A percentile compares a stretch with the other conserved stretches of the same genome.
phyloP scores from a whole-genome alignment of 2,329 filamentous ascomycete genomes.

The Rhexocercosporidium sp. region DNA sequence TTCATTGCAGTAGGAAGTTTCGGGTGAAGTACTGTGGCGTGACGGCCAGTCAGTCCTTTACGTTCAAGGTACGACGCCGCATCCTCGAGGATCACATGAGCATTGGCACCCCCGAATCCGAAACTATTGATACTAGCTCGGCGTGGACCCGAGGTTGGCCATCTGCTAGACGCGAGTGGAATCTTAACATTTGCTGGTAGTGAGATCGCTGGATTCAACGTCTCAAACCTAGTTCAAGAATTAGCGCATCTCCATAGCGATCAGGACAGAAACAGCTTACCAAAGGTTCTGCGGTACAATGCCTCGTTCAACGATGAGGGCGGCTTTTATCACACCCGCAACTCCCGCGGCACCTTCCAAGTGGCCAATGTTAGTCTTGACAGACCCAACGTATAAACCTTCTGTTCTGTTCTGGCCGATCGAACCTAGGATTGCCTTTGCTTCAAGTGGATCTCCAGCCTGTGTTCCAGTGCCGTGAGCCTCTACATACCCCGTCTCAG shows the following conservation, averaged over 20 bases:
- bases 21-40: not conserved
- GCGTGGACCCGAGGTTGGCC: not conserved
- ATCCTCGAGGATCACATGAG: slow-evolving; percentile 31
- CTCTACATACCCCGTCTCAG: slow-evolving; percentile 27
- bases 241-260: too few relatives aligned
- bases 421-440: slow-evolving; percentile 23
- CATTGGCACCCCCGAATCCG: slow-evolving; percentile 37
- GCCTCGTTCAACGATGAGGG: slow-evolving; percentile 35
- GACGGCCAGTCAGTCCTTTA: slow-evolving; percentile 2
- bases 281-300: slow-evolving; percentile 41
- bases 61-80: slow-evolving; percentile 26
- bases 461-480: slow-evolving; percentile 32
- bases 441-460: slow-evolving; percentile 34
- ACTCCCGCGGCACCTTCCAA: slow-evolving; percentile 32
- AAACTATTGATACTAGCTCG: slow-evolving; percentile 35
- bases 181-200: not conserved
- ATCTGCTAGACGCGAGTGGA: slow-evolving; percentile 4
- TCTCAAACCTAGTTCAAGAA: not conserved
- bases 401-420: not conserved
- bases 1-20: not conserved
- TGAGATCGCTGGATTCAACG: not conserved
- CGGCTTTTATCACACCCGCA: slow-evolving; percentile 30
- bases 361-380: slow-evolving; percentile 41
- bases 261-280: not conserved
- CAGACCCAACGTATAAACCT: slow-evolving; percentile 22